A percentile compares a stretch with the other conserved stretches of the same genome.
Conservation (phyloP, 169 alveolate genomes). For the Plasmodium vivax region DNA sequence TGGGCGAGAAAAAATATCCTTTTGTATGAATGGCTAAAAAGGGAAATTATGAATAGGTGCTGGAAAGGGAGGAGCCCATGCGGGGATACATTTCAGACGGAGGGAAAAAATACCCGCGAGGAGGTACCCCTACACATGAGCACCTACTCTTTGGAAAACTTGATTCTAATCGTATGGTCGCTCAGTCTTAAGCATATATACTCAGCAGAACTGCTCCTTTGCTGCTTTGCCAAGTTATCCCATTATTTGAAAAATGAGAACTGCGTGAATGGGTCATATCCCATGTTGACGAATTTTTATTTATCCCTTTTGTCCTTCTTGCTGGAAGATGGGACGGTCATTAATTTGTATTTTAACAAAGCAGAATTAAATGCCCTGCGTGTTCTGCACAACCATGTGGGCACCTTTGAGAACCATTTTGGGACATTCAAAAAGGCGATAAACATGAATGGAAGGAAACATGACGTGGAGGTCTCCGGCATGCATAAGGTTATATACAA, state of each 20-base stretch:
- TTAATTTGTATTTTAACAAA: slow-evolving; percentile 63
- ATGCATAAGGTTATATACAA: slow-evolving; percentile 52
- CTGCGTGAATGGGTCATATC: background rate
- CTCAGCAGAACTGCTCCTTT: slow-evolving; percentile 61
- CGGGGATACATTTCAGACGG: background rate
- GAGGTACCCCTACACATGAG: background rate
- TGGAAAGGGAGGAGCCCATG: background rate
- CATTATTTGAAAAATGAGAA: background rate
- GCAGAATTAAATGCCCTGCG: slow-evolving; percentile 39
- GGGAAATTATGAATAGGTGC: slow-evolving; percentile 44
- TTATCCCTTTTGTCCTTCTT: slow-evolving; percentile 47
- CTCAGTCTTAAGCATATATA: slow-evolving; percentile 61
- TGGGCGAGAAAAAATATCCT: slow-evolving; percentile 30
- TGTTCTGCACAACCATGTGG: slow-evolving; percentile 17
- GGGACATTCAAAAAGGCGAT: slow-evolving; percentile 12
- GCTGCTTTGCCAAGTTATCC: slow-evolving; percentile 20
- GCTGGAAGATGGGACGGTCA: slow-evolving; percentile 4
- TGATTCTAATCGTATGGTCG: slow-evolving; percentile 56
- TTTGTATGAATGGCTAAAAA: slow-evolving; percentile 67
- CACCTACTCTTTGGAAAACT: slow-evolving; percentile 15
- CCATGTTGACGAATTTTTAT: slow-evolving; percentile 57
- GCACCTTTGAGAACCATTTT: background rate
- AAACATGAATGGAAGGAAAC: slow-evolving; percentile 63
- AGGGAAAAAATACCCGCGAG: background rate
- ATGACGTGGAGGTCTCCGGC: slow-evolving; percentile 31